Base-by-base conservation (phyloP, 1,284 basidiomycete species). In the Austroboletus sp. region DNA sequence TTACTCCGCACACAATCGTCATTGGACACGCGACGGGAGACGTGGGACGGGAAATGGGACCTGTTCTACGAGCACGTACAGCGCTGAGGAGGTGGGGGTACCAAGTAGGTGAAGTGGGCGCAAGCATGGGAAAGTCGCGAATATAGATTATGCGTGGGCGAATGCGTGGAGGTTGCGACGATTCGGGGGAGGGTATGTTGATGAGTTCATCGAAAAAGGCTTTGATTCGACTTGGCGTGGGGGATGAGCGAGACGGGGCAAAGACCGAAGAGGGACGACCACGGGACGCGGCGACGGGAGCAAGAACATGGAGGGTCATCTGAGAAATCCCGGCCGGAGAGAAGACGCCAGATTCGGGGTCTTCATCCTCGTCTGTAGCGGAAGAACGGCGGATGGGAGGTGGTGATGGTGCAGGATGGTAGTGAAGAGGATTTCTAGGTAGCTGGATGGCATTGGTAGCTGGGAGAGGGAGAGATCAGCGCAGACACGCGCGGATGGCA, bases 71-170 rank as follows among this genome's bases (percentile, higher is more conserved):
- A 46, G 81, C 72, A 40, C 82, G 79, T 7, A 92, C 85, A 7
- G 88, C 83, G 33, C 79, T 73, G 9, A 90, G 71, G 12, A 94
- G 72, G 26, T 82, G 74, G 3, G 87, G 80, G 61, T 87, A 93
- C 89, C 91, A 92, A 1, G 73, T 67, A 2, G 81, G 72, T 7
- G 86, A 81, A 5, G 85, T 80, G 4, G 80, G 66, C 0, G 85
- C 79, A 45, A 94, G 77, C 0, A 80, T 84, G 5, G 80, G 73
- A 52, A 85, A 87, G 58, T 91, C 86, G 46, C 88, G 83, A 43
- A 94, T 72, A 55, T 91, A 88, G 41, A 94, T 74, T 8, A 94
- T 75, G n/a, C 89, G 81, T 9, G 85, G 82, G 46, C 72, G 69
- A 17, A 44, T 55, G 55, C 38, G 58, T 52, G 25, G 62, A 48